These are phyloP conservation scores for Diaporthe ampelina DNA, from an alignment of 2,329 filamentous ascomycete genomes.

Conservation along the genomic window DNA sequence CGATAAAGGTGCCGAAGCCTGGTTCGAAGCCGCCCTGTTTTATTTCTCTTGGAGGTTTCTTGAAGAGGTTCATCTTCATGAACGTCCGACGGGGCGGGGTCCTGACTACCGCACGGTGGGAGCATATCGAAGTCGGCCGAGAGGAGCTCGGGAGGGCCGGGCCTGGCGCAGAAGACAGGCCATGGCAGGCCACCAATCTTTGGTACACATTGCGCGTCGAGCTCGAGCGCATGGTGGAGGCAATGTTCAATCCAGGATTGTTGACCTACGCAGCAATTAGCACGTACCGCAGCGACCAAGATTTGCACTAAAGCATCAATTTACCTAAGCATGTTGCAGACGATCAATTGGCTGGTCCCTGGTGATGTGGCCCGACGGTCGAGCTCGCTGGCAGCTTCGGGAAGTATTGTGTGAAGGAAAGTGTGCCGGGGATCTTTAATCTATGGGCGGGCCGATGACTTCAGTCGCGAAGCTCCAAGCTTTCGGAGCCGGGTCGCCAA, in stretches of 20 bases:
- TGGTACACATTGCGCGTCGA: slow-evolving; percentile 72
- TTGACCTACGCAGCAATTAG: slow-evolving; percentile 29
- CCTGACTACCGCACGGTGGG: slow-evolving; percentile 19
- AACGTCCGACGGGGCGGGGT: slow-evolving; percentile 51
- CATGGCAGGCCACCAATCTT: slow-evolving; percentile 66
- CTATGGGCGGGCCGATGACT: slow-evolving; percentile 24
- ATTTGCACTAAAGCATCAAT: not conserved
- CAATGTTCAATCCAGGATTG: slow-evolving; percentile 32
- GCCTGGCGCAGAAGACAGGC: slow-evolving; percentile 49
- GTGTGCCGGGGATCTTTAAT: not conserved
- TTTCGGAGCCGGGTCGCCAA: slow-evolving; percentile 33
- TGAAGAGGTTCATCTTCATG: slow-evolving; percentile 68
- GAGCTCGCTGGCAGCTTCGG: not conserved
- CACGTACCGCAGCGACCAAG: not conserved
- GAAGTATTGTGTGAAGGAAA: not conserved
- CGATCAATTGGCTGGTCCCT: slow-evolving; percentile 29
- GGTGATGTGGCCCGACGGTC: not conserved
- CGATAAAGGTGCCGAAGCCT: slow-evolving; percentile 79
- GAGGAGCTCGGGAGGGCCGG: slow-evolving; percentile 44
- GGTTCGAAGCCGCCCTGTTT: slow-evolving; percentile 76
- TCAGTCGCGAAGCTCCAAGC: slow-evolving; percentile 34
- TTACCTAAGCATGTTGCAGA: slow-evolving; percentile 39
- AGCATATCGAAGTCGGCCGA: slow-evolving; percentile 24
- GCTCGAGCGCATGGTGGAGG: slow-evolving; percentile 68
- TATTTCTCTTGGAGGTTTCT: slow-evolving; percentile 69